A percentile compares a stretch with the other conserved stretches of the same genome.
Evolutionary conservation across 2,329 filamentous ascomycete genomes (phyloP).

Genomic region (Gaeumannomyces tritici): DNA sequence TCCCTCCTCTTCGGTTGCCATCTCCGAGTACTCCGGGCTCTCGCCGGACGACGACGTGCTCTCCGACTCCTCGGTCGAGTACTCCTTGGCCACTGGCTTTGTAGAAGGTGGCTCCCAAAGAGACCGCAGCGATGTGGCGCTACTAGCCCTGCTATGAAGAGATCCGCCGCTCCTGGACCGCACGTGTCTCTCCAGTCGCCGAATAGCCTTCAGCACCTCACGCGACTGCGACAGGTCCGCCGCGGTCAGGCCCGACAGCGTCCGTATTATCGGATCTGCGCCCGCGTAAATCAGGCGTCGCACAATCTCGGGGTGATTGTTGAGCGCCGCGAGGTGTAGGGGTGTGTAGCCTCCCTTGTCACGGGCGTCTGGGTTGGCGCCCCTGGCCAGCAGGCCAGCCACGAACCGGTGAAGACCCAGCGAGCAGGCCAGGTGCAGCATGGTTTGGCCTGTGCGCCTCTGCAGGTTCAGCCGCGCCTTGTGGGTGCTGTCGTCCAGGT

Average conservation of each 20-base stretch:
- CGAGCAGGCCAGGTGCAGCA: constrained; percentile 71
- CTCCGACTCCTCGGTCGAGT: constrained; percentile 24
- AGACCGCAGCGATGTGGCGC: constrained; percentile 56
- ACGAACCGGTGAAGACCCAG: constrained; percentile 68
- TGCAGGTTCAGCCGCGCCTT: constrained; percentile 58
- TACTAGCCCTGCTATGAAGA: constrained; percentile 52
- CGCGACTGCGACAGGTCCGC: constrained; percentile 61
- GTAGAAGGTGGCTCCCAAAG: constrained; percentile 50
- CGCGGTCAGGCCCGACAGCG: constrained; percentile 59
- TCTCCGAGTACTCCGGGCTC: constrained; percentile 34
- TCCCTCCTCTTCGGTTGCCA: constrained; percentile 33
- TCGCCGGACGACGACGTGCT: constrained; percentile 19
- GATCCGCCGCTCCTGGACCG: constrained; percentile 58
- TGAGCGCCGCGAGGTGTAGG: constrained; percentile 71
- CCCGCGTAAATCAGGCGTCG: constrained; percentile 63
- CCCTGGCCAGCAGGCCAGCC: constrained; percentile 64
- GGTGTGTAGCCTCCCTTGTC: constrained; percentile 77
- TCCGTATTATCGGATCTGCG: constrained; percentile 62
- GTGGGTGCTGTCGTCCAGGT: constrained; percentile 64
- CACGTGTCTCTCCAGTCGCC: constrained; percentile 49
- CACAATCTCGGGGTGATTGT: constrained; percentile 67
- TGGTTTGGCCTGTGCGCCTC: constrained; percentile 57
- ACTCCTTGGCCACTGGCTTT: constrained; percentile 27
- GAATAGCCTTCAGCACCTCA: constrained; percentile 53
- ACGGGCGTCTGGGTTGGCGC: constrained; percentile 64